Conservation (phyloP, 1,284 basidiomycete species). For the Trametes pubescens region DNA sequence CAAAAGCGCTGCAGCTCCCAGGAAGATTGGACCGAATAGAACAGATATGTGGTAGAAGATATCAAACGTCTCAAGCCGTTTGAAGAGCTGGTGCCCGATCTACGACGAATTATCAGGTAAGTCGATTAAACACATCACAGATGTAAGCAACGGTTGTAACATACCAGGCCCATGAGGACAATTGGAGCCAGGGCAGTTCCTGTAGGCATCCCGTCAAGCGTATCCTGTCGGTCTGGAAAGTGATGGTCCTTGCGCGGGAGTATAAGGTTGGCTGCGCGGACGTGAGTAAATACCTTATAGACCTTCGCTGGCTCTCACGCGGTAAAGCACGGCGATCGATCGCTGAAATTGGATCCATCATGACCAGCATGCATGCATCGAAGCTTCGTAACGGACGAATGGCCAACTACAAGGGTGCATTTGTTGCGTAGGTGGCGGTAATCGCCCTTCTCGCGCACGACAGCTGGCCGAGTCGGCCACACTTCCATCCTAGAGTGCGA, state of each 20-base stretch:
- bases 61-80: constrained; percentile 13
- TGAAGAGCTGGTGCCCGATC: constrained; percentile 22
- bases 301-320: too few species aligned
- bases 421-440: too few species aligned
- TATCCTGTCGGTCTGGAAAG: background rate
- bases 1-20: background rate
- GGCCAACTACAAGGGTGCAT: too few species aligned
- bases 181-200: background rate
- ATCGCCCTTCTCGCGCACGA: too few species aligned
- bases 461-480: too few species aligned
- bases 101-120: background rate
- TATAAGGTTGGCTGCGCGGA: background rate
- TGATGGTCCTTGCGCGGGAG: background rate
- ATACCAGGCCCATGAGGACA: background rate
- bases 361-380: too few species aligned
- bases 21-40: constrained; percentile 9
- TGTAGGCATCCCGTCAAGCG: background rate
- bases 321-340: too few species aligned
- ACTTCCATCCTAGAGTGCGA: too few species aligned
- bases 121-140: background rate
- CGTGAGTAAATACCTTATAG: too few species aligned
- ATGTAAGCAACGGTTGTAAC: background rate
- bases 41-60: constrained; percentile 2
- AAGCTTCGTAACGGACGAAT: too few species aligned
- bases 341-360: too few species aligned